Conservation (phyloP, 805 yeast genomes). For the Pichia ethanolica region DNA sequence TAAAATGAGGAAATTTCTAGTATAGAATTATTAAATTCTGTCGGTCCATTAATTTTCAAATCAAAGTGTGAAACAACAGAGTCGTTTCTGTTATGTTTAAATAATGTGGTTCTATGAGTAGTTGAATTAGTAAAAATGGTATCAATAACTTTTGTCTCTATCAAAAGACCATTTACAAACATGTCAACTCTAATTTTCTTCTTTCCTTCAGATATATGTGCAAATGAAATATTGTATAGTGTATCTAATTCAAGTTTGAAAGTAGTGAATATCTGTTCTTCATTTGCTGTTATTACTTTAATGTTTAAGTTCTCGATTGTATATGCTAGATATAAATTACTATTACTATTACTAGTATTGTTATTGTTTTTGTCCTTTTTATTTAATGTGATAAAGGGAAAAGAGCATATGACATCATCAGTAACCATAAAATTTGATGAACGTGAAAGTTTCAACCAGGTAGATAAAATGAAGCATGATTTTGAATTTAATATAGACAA, state of each 20-base stretch:
- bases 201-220: slow-evolving; percentile 17
- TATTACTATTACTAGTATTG: not conserved
- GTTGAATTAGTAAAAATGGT: slow-evolving; percentile 7
- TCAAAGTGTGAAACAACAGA: not conserved
- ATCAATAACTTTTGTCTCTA: slow-evolving; percentile 20
- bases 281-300: slow-evolving; percentile 9
- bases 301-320: slow-evolving; percentile 11
- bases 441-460: slow-evolving; percentile 19
- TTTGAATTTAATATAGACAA: slow-evolving; percentile 9
- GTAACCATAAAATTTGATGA: not conserved
- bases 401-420: not conserved
- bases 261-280: slow-evolving; percentile 19
- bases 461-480: slow-evolving; percentile 19
- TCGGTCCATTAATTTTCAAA: slow-evolving; percentile 11
- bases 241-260: slow-evolving; percentile 20
- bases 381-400: not conserved
- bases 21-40: slow-evolving; percentile 23
- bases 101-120: not conserved
- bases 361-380: too few relatives aligned
- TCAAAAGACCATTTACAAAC: slow-evolving; percentile 43
- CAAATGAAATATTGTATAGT: slow-evolving; percentile 22
- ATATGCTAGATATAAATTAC: not conserved
- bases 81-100: too few relatives aligned
- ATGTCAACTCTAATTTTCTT: slow-evolving; percentile 33
- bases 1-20: slow-evolving; percentile 28